Evolutionary conservation across 2,329 filamentous ascomycete species (phyloP).

Genomic region (Madurella fahalii): DNA sequence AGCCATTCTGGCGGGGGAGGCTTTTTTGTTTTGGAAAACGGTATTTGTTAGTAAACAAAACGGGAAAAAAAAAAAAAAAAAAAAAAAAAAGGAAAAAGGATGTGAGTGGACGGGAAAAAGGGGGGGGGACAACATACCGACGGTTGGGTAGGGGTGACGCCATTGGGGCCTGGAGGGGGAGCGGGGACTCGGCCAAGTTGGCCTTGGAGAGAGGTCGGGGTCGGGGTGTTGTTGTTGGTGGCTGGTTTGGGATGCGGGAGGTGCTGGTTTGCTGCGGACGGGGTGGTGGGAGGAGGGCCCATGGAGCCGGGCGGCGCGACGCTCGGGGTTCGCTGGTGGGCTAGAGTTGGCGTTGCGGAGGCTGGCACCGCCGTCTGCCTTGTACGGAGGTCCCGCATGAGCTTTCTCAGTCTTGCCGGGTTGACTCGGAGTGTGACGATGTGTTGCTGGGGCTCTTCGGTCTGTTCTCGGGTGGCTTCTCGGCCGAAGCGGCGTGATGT

Average conservation of each 20-base stretch:
- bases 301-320: constrained; percentile 45
- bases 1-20: constrained; percentile 88
- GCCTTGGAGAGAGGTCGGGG: constrained; percentile 38
- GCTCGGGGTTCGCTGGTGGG: constrained; percentile 45
- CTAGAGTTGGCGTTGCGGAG: constrained; percentile 29
- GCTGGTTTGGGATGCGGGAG: constrained; percentile 21
- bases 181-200: constrained; percentile 67
- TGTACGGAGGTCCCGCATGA: constrained; percentile 44
- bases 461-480: constrained; percentile 71
- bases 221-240: constrained; percentile 18
- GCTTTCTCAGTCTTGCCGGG: constrained; percentile 66
- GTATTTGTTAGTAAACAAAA: constrained; percentile 6
- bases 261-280: constrained; percentile 35
- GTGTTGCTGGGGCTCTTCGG: constrained; percentile 65
- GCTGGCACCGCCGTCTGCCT: constrained; percentile 28
- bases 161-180: constrained; percentile 39
- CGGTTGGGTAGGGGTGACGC: constrained; percentile 27
- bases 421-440: constrained; percentile 72
- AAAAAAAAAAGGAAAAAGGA: too few relatives aligned
- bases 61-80: too few relatives aligned
- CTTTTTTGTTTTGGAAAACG: constrained; percentile 40
- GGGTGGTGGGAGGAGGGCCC: constrained; percentile 45
- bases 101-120: constrained; percentile 23
- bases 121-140: constrained; percentile 51
- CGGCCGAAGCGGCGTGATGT: constrained; percentile 56